A percentile compares a stretch with the other conserved stretches of the same genome.
Conservation (phyloP, 495 filamentous ascomycete genomes). For the Neurospora sp. region DNA sequence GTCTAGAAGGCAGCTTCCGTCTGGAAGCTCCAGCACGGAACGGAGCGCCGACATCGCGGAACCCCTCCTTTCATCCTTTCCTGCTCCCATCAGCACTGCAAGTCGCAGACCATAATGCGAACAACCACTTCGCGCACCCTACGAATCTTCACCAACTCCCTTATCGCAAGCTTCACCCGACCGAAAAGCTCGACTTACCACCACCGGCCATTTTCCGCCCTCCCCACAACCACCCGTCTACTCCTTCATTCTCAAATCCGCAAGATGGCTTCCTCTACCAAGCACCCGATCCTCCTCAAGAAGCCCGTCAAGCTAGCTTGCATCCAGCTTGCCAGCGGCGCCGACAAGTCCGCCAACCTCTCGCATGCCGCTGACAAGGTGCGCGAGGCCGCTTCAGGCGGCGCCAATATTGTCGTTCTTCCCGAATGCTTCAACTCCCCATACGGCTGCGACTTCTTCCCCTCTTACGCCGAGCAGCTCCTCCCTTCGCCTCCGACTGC, state of each 20-base stretch:
- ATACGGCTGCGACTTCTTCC: slow-evolving; percentile 88
- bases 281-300: slow-evolving; percentile 50
- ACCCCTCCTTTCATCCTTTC: not conserved
- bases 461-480: slow-evolving; percentile 81
- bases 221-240: not conserved
- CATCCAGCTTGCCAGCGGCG: slow-evolving; percentile 68
- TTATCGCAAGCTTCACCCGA: not conserved
- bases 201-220: not conserved
- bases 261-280: slow-evolving; percentile 35
- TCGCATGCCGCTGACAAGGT: slow-evolving; percentile 70
- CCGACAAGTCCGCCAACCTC: slow-evolving; percentile 82
- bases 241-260: slow-evolving; percentile 12
- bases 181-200: not conserved
- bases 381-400: slow-evolving; percentile 62
- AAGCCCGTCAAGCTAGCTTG: slow-evolving; percentile 72
- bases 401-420: slow-evolving; percentile 64
- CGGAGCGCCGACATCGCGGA: not conserved
- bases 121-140: not conserved
- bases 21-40: not conserved
- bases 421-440: slow-evolving; percentile 96
- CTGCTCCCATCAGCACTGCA: not conserved
- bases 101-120: not conserved
- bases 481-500: slow-evolving; percentile 65
- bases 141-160: not conserved
- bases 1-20: not conserved